These are phyloP conservation scores for Flaveria ramosissima DNA, from an alignment of 129 eudicot genomes.

Conservation along the genomic window DNA sequence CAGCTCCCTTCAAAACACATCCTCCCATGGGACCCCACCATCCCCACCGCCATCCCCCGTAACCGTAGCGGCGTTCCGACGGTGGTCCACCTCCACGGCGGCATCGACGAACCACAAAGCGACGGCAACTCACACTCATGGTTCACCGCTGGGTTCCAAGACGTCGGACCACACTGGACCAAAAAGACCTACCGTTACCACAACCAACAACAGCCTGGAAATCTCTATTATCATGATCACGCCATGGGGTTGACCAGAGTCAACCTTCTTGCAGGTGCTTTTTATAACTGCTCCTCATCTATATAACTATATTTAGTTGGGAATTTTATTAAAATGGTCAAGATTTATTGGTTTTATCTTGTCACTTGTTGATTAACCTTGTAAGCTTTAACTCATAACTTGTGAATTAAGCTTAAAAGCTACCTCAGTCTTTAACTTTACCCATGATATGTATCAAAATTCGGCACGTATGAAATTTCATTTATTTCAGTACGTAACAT, in stretches of 20 bases:
- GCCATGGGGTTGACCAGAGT: slow-evolving; percentile 98
- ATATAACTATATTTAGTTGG: no score
- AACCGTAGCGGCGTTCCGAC: slow-evolving; percentile 68
- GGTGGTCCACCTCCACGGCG: slow-evolving; percentile 94
- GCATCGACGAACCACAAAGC: slow-evolving; percentile 76
- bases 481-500: no score
- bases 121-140: slow-evolving; percentile 74
- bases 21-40: slow-evolving; percentile 88
- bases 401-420: no score
- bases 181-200: slow-evolving; percentile 62
- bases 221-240: slow-evolving; percentile 87
- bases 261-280: slow-evolving; percentile 75
- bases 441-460: no score
- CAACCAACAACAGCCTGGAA: slow-evolving; percentile 85
- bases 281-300: no score
- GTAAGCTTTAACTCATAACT: no score
- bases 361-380: no score
- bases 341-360: no score
- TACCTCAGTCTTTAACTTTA: no score
- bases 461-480: no score
- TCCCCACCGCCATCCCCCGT: slow-evolving; percentile 73
- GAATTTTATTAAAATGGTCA: no score
- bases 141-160: slow-evolving; percentile 65
- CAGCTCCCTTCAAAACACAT: slow-evolving; percentile 81
- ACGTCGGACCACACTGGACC: slow-evolving; percentile 71